Percentiles rank a stretch among this genome's conserved stretches.
phyloP scores from a whole-genome alignment of 2,329 filamentous ascomycete genomes.

The Zasmidium citrigriseum region DNA sequence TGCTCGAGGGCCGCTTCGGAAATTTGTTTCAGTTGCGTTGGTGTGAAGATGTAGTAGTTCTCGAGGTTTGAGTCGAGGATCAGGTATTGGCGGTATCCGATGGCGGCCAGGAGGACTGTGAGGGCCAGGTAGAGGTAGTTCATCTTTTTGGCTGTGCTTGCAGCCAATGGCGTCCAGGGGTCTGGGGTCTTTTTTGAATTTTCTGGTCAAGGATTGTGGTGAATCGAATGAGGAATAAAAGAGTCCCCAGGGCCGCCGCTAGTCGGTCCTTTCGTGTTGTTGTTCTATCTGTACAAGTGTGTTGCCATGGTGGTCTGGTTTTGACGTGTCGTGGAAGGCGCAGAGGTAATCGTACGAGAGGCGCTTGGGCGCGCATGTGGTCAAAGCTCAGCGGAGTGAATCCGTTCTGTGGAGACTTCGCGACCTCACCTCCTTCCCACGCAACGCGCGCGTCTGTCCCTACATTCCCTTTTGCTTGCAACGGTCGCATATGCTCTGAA shows the following conservation, averaged over 20 bases:
- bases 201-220: neutral
- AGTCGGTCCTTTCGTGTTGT: neutral
- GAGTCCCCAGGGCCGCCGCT: neutral
- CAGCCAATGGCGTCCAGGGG: too few relatives aligned
- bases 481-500: too few relatives aligned
- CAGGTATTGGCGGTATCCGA: conserved; percentile 58
- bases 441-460: neutral
- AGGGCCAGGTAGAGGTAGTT: conserved; percentile 44
- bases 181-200: neutral
- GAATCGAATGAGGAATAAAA: neutral
- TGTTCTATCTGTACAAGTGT: neutral
- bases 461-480: too few relatives aligned
- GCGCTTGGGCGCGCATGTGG: neutral
- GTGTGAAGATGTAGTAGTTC: conserved; percentile 73
- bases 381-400: neutral
- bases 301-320: neutral
- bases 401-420: neutral
- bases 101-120: conserved; percentile 55
- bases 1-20: conserved; percentile 64
- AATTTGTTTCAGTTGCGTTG: conserved; percentile 67
- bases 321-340: neutral
- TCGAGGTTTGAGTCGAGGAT: conserved; percentile 56
- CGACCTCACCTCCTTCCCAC: neutral
- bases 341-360: neutral
- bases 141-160: too few relatives aligned